Evolutionary conservation across 805 yeast species (phyloP), one percentile per base, ranked within the genome.

Genomic region (Lipomyces orientalis): DNA sequence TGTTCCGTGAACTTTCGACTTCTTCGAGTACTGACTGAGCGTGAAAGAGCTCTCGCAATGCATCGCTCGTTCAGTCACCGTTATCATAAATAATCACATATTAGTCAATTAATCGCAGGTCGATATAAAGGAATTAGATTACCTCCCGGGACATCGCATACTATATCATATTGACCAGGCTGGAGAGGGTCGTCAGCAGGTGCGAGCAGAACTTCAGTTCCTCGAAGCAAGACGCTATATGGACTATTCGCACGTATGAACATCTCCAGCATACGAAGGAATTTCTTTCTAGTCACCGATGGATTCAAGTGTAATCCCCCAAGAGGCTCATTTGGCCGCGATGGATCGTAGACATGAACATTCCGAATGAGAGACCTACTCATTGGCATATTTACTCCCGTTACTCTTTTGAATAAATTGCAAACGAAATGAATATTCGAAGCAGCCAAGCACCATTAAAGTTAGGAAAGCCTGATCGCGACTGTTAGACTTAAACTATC

Each of bases 351-450:
- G 52, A 46, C 1, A 14, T 46, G 52, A 46, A 46, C 52, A 16
- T 46, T 46, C 52, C 52, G 52, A 46, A 46, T 46, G 52, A 46
- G 22, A 46, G 52, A 46, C 52, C 52, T 46, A 22, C 52, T 46
- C 52, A 22, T 46, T 46, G 52, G 22, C 52, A 46, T 46, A 46
- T 39, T 39, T 46, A 46, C 22, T 2, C 22, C 22, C 52, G 52
- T 1, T 1, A 46, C 22, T 14, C 22, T 39, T 2, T 39, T 39
- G 49, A 39, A 39, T 39, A 39, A 39, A 14, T 46, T 22, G 52
- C 52, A 46, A 46, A 46, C 52, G 52, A 46, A 46, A 46, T 6
- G 52, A 46, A 46, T 46, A 46, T 46, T 46, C 1, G 52, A 8
- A 46, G 22, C 22, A 46, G 1, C 22, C 52, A 46, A 46, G 22